These are phyloP conservation scores for Lecanosticta acicola DNA, from an alignment of 2,329 filamentous ascomycete species.

Conservation along the genomic window DNA sequence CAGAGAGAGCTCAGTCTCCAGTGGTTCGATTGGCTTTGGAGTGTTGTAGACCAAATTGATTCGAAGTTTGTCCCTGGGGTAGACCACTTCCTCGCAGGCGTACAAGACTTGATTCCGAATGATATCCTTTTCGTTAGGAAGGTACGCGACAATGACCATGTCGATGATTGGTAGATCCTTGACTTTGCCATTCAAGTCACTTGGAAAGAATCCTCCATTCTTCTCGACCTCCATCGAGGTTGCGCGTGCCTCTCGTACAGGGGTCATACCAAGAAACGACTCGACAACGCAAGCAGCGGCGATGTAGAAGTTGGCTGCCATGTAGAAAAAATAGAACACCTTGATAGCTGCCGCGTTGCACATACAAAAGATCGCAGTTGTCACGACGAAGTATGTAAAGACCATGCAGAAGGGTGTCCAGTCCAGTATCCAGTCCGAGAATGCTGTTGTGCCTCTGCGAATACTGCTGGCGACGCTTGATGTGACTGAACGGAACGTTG, in stretches of 20 bases:
- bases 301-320: conserved; percentile 31
- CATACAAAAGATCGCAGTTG: conserved; percentile 29
- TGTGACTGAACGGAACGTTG: conserved; percentile 10
- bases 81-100: conserved; percentile 43
- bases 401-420: conserved; percentile 30
- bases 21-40: conserved; percentile 41
- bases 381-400: conserved; percentile 27
- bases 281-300: conserved; percentile 26
- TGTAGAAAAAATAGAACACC: conserved; percentile 32
- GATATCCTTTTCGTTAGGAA: conserved; percentile 49
- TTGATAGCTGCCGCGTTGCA: conserved; percentile 25
- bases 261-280: conserved; percentile 30
- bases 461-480: conserved; percentile 10
- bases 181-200: conserved; percentile 22
- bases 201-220: conserved; percentile 20
- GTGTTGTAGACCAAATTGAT: conserved; percentile 49
- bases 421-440: conserved; percentile 29
- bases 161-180: conserved; percentile 40
- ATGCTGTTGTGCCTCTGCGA: conserved; percentile 12
- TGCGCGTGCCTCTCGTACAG: conserved; percentile 26
- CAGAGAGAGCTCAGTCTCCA: conserved; percentile 40
- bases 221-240: conserved; percentile 27
- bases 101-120: conserved; percentile 46
- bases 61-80: conserved; percentile 43
- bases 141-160: conserved; percentile 46